Evolutionary conservation across 2,329 filamentous ascomycete genomes (phyloP).

Genomic region (Epichloe sibirici): DNA sequence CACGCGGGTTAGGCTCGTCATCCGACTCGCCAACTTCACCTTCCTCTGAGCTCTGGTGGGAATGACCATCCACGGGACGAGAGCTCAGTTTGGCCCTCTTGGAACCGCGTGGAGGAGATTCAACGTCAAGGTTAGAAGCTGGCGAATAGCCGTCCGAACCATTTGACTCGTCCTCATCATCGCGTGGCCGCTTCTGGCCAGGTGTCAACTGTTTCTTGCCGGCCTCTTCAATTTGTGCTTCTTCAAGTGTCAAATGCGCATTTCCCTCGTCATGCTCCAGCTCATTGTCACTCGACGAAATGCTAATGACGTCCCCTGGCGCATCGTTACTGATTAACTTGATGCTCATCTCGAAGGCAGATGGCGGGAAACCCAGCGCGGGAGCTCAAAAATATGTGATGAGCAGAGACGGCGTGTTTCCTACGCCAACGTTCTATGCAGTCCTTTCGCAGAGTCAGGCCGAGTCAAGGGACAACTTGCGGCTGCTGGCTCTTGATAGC

Average conservation of each 20-base stretch:
- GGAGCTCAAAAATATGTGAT: neutral
- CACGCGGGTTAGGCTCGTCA: constrained; percentile 4
- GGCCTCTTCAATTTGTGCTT: neutral
- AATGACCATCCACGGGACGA: constrained; percentile 1
- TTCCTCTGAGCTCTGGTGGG: constrained; percentile 17
- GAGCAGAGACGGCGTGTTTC: neutral
- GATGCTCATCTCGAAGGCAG: constrained; percentile 1
- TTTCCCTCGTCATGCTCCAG: neutral
- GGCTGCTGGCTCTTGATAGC: neutral
- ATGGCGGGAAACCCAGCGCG: neutral
- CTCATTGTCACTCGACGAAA: constrained; percentile 4
- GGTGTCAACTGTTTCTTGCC: neutral
- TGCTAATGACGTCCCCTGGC: constrained; percentile 2
- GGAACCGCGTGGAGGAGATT: constrained; percentile 1
- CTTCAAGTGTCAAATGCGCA: neutral
- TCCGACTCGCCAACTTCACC: constrained; percentile 20
- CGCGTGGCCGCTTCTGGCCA: constrained; percentile 1
- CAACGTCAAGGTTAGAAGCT: neutral
- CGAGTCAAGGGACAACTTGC: neutral
- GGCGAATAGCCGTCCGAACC: constrained; percentile 4
- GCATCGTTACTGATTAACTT: neutral
- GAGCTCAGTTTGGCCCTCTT: constrained; percentile 12
- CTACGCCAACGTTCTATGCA: neutral
- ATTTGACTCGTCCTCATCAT: neutral
- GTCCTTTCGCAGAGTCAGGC: neutral